Evolutionary conservation across 805 yeast species (phyloP).

Genomic region (Ogataea pignaliae): DNA sequence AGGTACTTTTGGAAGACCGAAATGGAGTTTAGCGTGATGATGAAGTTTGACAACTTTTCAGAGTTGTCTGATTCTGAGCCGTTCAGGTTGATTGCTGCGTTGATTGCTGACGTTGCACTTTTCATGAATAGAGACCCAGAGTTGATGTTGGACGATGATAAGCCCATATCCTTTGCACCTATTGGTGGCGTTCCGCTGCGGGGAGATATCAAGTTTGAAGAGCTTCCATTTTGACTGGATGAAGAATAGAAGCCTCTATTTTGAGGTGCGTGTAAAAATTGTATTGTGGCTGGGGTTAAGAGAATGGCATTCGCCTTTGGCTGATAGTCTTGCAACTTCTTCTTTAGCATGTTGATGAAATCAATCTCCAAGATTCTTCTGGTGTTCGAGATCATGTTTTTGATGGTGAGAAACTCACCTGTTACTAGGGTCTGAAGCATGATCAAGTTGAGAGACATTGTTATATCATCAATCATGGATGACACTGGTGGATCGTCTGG

Average conservation of each 20-base stretch:
- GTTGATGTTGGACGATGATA: constrained; percentile 14
- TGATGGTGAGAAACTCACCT: constrained; percentile 57
- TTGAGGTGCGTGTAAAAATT: constrained; percentile 14
- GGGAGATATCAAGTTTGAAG: constrained; percentile 21
- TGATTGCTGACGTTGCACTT: constrained; percentile 36
- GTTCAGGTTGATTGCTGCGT: constrained; percentile 32
- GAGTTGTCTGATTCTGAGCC: constrained; percentile 39
- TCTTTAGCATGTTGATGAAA: constrained; percentile 51
- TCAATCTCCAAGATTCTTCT: constrained; percentile 60
- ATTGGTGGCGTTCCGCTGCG: constrained; percentile 29
- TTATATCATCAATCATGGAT: constrained; percentile 82
- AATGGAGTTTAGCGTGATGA: constrained; percentile 69
- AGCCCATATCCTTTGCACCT: constrained; percentile 15
- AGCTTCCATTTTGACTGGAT: constrained; percentile 18
- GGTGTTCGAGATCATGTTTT: constrained; percentile 50
- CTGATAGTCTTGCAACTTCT: constrained; percentile 40
- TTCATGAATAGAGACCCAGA: constrained; percentile 35
- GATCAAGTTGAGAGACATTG: constrained; percentile 66
- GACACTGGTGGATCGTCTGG: constrained; percentile 67
- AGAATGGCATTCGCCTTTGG: constrained; percentile 33
- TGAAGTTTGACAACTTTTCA: constrained; percentile 51
- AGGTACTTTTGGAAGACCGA: constrained; percentile 59
- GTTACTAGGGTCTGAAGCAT: constrained; percentile 65
- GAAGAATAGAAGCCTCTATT: constrained; percentile 5
- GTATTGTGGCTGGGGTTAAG: constrained; percentile 20